A percentile compares a stretch with the other conserved stretches of the same genome.
These are phyloP conservation scores for Echinochloa phyllopogon DNA, from an alignment of 176 grass and related monocot species.

Conservation along the genomic window DNA sequence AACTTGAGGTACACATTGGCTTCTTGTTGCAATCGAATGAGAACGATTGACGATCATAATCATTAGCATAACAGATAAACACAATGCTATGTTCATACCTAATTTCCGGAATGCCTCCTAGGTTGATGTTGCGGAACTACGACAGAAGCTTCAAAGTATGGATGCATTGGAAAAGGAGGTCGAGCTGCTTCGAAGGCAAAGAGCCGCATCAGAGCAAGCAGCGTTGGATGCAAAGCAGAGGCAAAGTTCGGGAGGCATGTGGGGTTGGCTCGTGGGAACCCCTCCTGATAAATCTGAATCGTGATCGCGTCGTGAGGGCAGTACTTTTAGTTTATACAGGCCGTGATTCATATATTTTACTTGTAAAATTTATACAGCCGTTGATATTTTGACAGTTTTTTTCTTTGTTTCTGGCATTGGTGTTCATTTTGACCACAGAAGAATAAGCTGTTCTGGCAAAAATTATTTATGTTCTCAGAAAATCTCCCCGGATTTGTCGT, in stretches of 20 bases:
- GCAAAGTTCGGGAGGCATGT: slow-evolving; percentile 82
- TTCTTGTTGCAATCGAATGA: background rate
- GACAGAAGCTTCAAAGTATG: slow-evolving; percentile 86
- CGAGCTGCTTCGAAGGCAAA: slow-evolving; percentile 84
- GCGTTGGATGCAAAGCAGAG: slow-evolving; percentile 68
- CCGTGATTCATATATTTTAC: slow-evolving; percentile 47
- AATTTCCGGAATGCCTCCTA: slow-evolving; percentile 24
- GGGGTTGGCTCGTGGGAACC: slow-evolving; percentile 91
- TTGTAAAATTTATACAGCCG: slow-evolving; percentile 44
- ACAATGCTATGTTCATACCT: background rate
- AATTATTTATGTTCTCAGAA: background rate
- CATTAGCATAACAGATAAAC: background rate
- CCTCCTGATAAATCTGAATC: slow-evolving; percentile 67
- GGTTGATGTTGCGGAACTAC: slow-evolving; percentile 95
- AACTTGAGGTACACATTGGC: slow-evolving; percentile 82
- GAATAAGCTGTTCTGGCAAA: slow-evolving; percentile 30
- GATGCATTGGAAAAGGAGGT: slow-evolving; percentile 87
- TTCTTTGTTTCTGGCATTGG: background rate
- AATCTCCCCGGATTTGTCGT: background rate
- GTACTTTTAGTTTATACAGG: slow-evolving; percentile 44
- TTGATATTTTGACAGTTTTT: background rate
- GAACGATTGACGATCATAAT: background rate
- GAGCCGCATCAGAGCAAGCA: slow-evolving; percentile 79
- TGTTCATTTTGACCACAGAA: slow-evolving; percentile 49
- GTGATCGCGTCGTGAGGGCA: slow-evolving; percentile 23